These are phyloP conservation scores for Crucihimalaya himalaica DNA, from an alignment of 345 rosid genomes.

Conservation along the genomic window DNA sequence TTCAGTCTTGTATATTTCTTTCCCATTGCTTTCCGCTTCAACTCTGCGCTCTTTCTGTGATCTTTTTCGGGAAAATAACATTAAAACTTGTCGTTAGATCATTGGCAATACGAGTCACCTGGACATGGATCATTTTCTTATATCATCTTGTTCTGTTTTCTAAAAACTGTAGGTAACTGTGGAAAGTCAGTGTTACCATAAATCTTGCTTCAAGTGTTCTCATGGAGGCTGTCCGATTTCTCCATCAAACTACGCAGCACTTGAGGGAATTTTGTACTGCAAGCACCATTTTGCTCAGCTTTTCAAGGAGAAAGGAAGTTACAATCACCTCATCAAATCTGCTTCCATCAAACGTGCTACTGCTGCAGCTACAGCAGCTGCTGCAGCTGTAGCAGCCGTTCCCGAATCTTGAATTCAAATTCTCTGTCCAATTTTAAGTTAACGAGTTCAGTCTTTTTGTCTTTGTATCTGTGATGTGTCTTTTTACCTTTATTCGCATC, in stretches of 20 bases:
- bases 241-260: constrained; percentile 98
- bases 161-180: constrained; percentile 61
- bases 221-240: constrained; percentile 91
- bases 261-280: constrained; percentile 89
- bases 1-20: not conserved
- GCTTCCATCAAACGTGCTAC: constrained; percentile 76
- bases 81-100: not conserved
- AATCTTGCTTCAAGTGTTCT: constrained; percentile 93
- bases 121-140: not conserved
- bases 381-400: constrained; percentile 62
- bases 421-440: constrained; percentile 9
- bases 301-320: constrained; percentile 98
- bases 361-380: constrained; percentile 60
- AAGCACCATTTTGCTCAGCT: constrained; percentile 97
- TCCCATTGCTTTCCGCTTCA: not conserved
- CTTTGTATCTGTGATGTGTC: constrained; percentile 4
- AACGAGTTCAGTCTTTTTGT: not conserved
- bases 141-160: not conserved
- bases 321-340: constrained; percentile 84
- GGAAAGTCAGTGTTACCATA: constrained; percentile 85
- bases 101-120: not conserved
- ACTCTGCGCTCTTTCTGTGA: not conserved
- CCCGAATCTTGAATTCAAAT: constrained; percentile 57
- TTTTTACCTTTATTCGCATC: not conserved
- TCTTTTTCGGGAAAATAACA: not conserved